Base-by-base conservation (phyloP, 306 rosid species). In the Canavalia gladiata region DNA sequence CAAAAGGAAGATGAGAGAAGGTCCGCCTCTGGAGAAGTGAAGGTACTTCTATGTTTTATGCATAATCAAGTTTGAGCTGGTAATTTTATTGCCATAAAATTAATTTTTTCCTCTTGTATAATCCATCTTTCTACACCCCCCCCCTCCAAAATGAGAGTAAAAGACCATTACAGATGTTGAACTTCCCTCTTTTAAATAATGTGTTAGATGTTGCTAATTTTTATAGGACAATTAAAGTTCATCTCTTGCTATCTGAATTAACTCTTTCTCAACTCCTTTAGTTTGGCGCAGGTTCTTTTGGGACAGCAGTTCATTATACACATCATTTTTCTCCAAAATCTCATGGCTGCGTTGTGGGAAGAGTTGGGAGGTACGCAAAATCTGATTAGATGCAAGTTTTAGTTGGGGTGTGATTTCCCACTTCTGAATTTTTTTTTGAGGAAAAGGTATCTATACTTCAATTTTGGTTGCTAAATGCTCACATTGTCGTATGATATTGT, bases 1-100 rank as follows among this genome's bases (percentile, higher is more conserved):
- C 92, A 86, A 74, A 95, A 87, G 92, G 89, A 95, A 85, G 91
- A 92, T 51, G 85, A 86, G 83, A 93, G 68, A 84, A 77, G 86
- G 76, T 86, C 97, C 72, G 98, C 94, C 62, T 77, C 94, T 9
- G 99, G 97, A 83, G 96, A 90, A 82, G 88, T 93, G 73, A 93
- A 93, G 99, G 99, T 95, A 88, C 79, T 71, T 79, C 35, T 37
- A 35, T 83, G 33, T 76, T 86, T 76, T 76, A 72, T 77, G 71
- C 52, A 65, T 74, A 31, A 59, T 64, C 50, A 74, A 51, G 58
- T 72, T 28, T 66, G 34, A 43, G 43, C 60, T 39, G 47, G 41
- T 30, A 72, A 49, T 47, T 80, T 80, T 33, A 72, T 45, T 47
- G 46, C 10, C 54, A 29, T 55, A 5, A 72, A n/a, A 51, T 68